Percentiles rank a stretch among this genome's conserved stretches.
These are phyloP conservation scores for Phanerodontia chrysosporium DNA, from an alignment of 768 basidiomycete species.

Conservation along the genomic window DNA sequence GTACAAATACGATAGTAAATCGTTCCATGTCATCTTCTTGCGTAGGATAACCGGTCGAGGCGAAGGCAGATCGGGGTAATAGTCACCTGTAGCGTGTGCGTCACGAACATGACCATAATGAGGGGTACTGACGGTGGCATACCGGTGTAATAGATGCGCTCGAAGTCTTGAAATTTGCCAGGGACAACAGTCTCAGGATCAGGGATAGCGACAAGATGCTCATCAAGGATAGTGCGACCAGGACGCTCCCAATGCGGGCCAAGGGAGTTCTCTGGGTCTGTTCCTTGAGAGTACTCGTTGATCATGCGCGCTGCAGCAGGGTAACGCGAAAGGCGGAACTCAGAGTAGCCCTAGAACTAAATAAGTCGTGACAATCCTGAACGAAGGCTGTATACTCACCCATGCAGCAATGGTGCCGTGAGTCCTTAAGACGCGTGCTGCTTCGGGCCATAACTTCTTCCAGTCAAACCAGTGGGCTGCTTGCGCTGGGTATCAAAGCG, in stretches of 20 bases:
- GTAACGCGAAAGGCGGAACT: slow-evolving; percentile 62
- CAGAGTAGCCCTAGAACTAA: slow-evolving; percentile 42
- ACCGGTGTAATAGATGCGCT: slow-evolving; percentile 61
- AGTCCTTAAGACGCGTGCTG: slow-evolving; percentile 51
- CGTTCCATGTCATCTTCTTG: slow-evolving; percentile 59
- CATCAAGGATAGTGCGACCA: slow-evolving; percentile 70
- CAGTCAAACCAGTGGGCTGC: slow-evolving; percentile 84
- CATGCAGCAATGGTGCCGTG: slow-evolving; percentile 72
- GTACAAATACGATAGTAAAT: slow-evolving; percentile 61
- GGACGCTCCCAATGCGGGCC: slow-evolving; percentile 81
- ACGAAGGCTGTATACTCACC: slow-evolving; percentile 36
- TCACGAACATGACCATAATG: too few species aligned
- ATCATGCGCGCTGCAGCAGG: slow-evolving; percentile 58
- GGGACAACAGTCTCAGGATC: slow-evolving; percentile 37
- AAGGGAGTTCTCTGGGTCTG: slow-evolving; percentile 46
- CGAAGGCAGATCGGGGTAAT: slow-evolving; percentile 36
- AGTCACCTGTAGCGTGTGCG: slow-evolving; percentile 36
- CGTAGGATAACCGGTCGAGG: slow-evolving; percentile 49
- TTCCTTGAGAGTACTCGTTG: slow-evolving; percentile 58
- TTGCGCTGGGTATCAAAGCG: slow-evolving; percentile 45
- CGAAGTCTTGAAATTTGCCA: slow-evolving; percentile 36
- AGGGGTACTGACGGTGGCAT: slow-evolving; percentile 6
- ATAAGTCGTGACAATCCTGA: neutral
- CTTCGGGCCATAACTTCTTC: slow-evolving; percentile 65
- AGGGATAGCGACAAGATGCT: slow-evolving; percentile 67